phyloP scores from a whole-genome alignment of 768 basidiomycete genomes.

The Leucosporidium creatinivorum region DNA sequence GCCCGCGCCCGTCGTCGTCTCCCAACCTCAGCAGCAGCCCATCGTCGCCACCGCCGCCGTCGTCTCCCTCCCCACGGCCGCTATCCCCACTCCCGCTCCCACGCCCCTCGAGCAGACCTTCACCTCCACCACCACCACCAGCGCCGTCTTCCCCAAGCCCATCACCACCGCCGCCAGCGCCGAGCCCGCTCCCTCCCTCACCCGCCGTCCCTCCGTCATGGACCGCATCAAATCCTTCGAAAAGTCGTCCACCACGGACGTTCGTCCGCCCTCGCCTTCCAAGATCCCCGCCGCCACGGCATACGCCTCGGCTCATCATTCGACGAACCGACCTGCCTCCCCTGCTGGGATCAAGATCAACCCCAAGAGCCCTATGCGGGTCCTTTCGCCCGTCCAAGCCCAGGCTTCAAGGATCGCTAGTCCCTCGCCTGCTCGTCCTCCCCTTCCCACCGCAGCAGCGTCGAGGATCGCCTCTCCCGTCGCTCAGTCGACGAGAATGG shows the following conservation, averaged over 20 bases:
- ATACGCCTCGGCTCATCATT: constrained; percentile 2
- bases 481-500: too few relatives aligned
- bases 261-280: constrained; percentile 15
- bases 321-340: neutral
- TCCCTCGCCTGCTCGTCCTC: too few relatives aligned
- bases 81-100: neutral
- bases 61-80: neutral
- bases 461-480: too few relatives aligned
- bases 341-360: constrained; percentile 2
- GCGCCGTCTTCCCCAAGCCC: neutral
- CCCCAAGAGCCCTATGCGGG: constrained; percentile 1
- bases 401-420: too few relatives aligned
- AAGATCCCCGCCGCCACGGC: constrained; percentile 20
- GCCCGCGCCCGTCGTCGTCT: neutral
- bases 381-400: too few relatives aligned
- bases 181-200: neutral
- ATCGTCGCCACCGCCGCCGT: neutral
- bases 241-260: constrained; percentile 2
- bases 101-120: neutral
- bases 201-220: constrained; percentile 26
- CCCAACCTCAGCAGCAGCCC: neutral
- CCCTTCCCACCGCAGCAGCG: too few relatives aligned
- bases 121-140: neutral
- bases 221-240: constrained; percentile 30
- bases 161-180: neutral